Evolutionary conservation across 495 filamentous ascomycete genomes (phyloP).

Genomic region (Penicillium lividum): DNA sequence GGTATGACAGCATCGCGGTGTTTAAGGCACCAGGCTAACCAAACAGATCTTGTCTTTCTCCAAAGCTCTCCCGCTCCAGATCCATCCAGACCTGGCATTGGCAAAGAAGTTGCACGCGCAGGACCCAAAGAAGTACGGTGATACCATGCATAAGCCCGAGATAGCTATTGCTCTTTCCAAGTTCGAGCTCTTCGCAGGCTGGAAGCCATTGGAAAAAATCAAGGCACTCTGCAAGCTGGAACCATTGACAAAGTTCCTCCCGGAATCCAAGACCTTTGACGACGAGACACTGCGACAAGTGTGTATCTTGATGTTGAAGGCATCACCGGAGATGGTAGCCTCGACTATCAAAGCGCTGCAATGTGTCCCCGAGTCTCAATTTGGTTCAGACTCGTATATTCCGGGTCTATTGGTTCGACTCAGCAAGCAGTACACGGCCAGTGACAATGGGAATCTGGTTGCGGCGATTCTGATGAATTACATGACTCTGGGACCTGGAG

Average conservation of each 20-base stretch:
- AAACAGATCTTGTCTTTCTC: constrained; percentile 68
- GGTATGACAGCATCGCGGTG: constrained; percentile 30
- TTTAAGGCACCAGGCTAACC: background rate
- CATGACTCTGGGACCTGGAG: constrained; percentile 61
- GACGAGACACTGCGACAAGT: constrained; percentile 62
- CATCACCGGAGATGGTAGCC: constrained; percentile 52
- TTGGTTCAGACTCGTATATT: constrained; percentile 59
- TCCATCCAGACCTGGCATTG: constrained; percentile 72
- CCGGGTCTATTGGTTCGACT: constrained; percentile 64
- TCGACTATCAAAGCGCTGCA: constrained; percentile 52
- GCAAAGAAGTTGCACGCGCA: constrained; percentile 61
- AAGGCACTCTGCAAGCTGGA: constrained; percentile 57
- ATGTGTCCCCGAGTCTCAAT: constrained; percentile 45
- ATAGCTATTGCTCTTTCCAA: constrained; percentile 74
- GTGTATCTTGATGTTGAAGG: constrained; percentile 56
- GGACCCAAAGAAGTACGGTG: constrained; percentile 66
- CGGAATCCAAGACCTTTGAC: constrained; percentile 50
- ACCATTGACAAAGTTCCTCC: constrained; percentile 55
- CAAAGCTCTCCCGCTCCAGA: constrained; percentile 79
- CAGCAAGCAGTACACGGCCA: constrained; percentile 59
- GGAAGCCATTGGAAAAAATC: constrained; percentile 66
- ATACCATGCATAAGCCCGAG: constrained; percentile 81
- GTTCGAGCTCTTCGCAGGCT: constrained; percentile 80
- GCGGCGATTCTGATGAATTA: constrained; percentile 74
- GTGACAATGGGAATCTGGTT: constrained; percentile 60